These are phyloP conservation scores for Trichoderma guizhouense DNA, from an alignment of 2,329 filamentous ascomycete species.

Conservation along the genomic window DNA sequence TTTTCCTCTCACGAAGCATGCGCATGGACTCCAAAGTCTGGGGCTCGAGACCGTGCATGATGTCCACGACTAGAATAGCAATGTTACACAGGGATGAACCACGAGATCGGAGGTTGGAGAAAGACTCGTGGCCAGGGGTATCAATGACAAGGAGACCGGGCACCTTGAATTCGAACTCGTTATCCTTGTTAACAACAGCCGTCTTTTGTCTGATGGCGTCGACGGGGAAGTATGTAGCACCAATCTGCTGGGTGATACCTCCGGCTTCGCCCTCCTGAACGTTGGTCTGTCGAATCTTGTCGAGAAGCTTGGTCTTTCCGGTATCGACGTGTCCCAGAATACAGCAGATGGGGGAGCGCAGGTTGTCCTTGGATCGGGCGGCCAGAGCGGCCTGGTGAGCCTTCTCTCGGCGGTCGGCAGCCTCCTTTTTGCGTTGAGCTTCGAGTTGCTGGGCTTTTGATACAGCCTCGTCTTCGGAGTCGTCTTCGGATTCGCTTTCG, in stretches of 20 bases:
- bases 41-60: conserved; percentile 98
- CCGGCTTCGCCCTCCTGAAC: conserved; percentile 98
- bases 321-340: conserved; percentile 99
- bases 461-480: conserved; percentile 69
- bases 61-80: conserved; percentile 97
- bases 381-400: conserved; percentile 89
- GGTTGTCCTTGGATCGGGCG: conserved; percentile 86
- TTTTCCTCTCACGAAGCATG: conserved; percentile 86
- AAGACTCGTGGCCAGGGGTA: conserved; percentile 99
- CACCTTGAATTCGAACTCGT: conserved; percentile 92
- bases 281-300: conserved; percentile 98
- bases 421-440: conserved; percentile 79
- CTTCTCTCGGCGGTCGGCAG: conserved; percentile 81
- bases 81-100: conserved; percentile 99
- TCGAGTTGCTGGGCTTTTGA: conserved; percentile 72
- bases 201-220: conserved; percentile 93
- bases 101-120: conserved; percentile 94
- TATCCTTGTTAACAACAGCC: conserved; percentile 85
- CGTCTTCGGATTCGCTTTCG: conserved; percentile 36
- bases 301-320: conserved; percentile 97
- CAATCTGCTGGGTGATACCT: conserved; percentile 99
- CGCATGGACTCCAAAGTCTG: conserved; percentile 98
- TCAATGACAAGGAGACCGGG: conserved; percentile 96
- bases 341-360: conserved; percentile 98
- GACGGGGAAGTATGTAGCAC: conserved; percentile 97